phyloP scores from a whole-genome alignment of 495 filamentous ascomycete genomes.

The Penicillium bialowiezense region DNA sequence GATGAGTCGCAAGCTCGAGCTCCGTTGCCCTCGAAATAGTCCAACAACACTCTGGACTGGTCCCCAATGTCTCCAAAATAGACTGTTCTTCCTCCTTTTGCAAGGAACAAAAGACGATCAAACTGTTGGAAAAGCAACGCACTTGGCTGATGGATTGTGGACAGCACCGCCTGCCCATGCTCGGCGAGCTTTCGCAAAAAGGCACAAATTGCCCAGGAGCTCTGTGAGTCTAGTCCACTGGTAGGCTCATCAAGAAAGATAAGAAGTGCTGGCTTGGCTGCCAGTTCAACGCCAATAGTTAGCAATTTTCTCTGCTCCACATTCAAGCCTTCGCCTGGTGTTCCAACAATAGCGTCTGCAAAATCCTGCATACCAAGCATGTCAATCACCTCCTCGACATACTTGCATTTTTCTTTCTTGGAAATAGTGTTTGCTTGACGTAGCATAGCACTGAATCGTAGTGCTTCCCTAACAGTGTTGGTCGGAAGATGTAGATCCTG shows the following conservation, averaged over 20 bases:
- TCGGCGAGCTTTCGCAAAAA: slow-evolving; percentile 85
- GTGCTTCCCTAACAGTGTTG: slow-evolving; percentile 80
- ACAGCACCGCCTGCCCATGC: slow-evolving; percentile 83
- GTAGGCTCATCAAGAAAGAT: slow-evolving; percentile 96
- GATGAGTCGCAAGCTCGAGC: slow-evolving; percentile 64
- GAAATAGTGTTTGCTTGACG: slow-evolving; percentile 65
- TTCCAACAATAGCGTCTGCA: slow-evolving; percentile 43
- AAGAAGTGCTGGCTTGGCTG: slow-evolving; percentile 83
- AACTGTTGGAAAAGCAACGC: slow-evolving; percentile 92
- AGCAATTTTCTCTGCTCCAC: slow-evolving; percentile 88
- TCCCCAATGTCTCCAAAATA: slow-evolving; percentile 87
- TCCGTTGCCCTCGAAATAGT: slow-evolving; percentile 77
- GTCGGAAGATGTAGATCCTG: slow-evolving; percentile 86
- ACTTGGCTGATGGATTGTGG: slow-evolving; percentile 92
- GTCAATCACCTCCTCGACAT: slow-evolving; percentile 51
- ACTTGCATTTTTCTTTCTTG: slow-evolving; percentile 46
- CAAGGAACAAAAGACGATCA: slow-evolving; percentile 81
- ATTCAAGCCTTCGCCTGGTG: slow-evolving; percentile 64
- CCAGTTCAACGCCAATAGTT: slow-evolving; percentile 89
- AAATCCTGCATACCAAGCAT: slow-evolving; percentile 51
- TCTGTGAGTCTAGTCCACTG: slow-evolving; percentile 81
- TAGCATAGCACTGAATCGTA: slow-evolving; percentile 80
- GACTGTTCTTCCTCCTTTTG: slow-evolving; percentile 77
- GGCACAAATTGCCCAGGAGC: slow-evolving; percentile 77
- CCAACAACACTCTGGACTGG: slow-evolving; percentile 64